Evolutionary conservation across 345 rosid species (phyloP), one percentile per base, ranked within the genome.

Genomic region (Ailanthus altissimus): DNA sequence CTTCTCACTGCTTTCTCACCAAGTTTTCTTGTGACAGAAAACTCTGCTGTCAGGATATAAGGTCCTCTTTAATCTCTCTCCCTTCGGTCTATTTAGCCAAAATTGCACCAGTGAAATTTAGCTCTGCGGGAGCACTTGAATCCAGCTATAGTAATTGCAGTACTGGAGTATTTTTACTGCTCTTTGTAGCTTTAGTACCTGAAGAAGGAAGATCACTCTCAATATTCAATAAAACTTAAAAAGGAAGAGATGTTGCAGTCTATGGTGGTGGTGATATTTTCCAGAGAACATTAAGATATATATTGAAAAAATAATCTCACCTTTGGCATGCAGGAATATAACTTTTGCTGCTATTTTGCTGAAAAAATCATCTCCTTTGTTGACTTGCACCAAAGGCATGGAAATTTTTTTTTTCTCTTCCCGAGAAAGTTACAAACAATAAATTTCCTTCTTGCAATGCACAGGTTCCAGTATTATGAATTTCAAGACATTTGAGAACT

Each of bases 341-440:
- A 11, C 56, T 74, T 61, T 62, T 60, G 57, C 51, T 40, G 53
- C 40, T 42, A 20, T 32, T 20, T 46, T 75, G 42, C 43, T n/a
- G 70, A 50, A 4, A 50, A 4, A 47, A 36, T 21, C 26, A 49
- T 23, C 43, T 23, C 61, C 62, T 75, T 75, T 75, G n/a, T 61
- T 28, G 61, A 50, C 60, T 63, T 36, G 6, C 58, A 49, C 4
- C 32, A 18, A 18, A 20, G 49, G 70, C 77, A 77, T 51, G 75
- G 47, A 77, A n/a, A n/a, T n/a, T n/a, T 32, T 32, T 32, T 53
- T 72, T 80, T 72, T 53, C 47, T 58, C 69, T 70, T 74, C 70
- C 78, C 79, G 59, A 54, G 77, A 69, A 53, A 78, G 73, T 53
- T 11, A 49, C 63, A 58, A 70, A 38, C 73, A 63, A 70, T 65